A percentile compares a stretch with the other conserved stretches of the same genome.
These are phyloP conservation scores for Saururus chinensis DNA, from an alignment of 164 flowering plant species.

Conservation along the genomic window DNA sequence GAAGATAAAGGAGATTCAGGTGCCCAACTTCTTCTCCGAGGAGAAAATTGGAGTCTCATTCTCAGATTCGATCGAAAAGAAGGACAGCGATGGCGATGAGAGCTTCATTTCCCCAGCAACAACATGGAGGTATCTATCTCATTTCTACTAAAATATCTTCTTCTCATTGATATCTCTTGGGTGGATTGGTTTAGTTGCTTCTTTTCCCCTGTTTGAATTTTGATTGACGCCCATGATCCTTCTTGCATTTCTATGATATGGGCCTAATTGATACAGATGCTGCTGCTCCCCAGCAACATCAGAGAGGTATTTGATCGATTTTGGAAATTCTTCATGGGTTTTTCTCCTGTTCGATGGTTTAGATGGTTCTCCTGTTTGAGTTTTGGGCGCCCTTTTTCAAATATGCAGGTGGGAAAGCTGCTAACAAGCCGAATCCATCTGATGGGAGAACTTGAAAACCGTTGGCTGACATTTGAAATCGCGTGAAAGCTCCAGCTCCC, in stretches of 20 bases:
- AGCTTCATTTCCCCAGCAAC: conserved; percentile 38
- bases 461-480: conserved; percentile 74
- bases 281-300: conserved; percentile 32
- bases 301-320: conserved; percentile 31
- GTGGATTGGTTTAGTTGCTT: not conserved
- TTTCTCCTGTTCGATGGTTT: conserved; percentile 8
- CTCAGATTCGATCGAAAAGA: conserved; percentile 7
- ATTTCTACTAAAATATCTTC: not conserved
- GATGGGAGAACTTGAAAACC: conserved; percentile 57
- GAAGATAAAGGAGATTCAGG: not conserved
- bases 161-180: not conserved
- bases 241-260: not conserved
- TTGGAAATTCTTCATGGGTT: conserved; percentile 2
- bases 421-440: conserved; percentile 36
- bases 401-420: too few relatives aligned
- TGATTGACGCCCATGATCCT: not conserved
- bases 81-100: conserved; percentile 46
- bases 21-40: not conserved
- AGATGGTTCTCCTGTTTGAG: conserved; percentile 30
- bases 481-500: too few relatives aligned
- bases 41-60: not conserved
- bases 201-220: too few relatives aligned
- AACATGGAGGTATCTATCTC: conserved; percentile 26
- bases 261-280: too few relatives aligned
- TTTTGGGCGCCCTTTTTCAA: too few relatives aligned